A percentile compares a stretch with the other conserved stretches of the same genome.
These are phyloP conservation scores for Phlebopus sp. DNA, from an alignment of 1,284 basidiomycete species.

Conservation along the genomic window DNA sequence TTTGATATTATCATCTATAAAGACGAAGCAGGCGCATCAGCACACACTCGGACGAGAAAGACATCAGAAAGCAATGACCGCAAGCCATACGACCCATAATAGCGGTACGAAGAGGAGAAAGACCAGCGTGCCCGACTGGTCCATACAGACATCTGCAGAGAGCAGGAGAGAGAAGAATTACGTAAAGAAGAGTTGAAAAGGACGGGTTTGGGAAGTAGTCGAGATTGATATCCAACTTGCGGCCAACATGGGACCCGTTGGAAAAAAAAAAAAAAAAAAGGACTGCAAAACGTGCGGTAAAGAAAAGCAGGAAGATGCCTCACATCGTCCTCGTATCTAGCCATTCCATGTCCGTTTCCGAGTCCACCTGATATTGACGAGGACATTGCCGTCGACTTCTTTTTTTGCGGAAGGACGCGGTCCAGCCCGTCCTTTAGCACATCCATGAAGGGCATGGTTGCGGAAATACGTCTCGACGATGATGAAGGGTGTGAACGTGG, in stretches of 20 bases:
- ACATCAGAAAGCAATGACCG: slow-evolving; percentile 43
- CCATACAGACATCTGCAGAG: slow-evolving; percentile 37
- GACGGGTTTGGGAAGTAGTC: slow-evolving; percentile 16
- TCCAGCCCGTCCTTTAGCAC: slow-evolving; percentile 30
- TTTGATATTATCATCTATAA: slow-evolving; percentile 81
- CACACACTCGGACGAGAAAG: not conserved
- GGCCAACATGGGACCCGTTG: slow-evolving; percentile 5
- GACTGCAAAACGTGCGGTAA: slow-evolving; percentile 9
- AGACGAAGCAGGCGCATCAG: slow-evolving; percentile 22
- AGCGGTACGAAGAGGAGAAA: slow-evolving; percentile 62
- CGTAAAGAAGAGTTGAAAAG: slow-evolving; percentile 42
- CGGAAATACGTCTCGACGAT: not conserved
- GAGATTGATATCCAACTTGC: slow-evolving; percentile 19
- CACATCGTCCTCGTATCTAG: slow-evolving; percentile 69
- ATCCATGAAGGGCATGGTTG: slow-evolving; percentile 21
- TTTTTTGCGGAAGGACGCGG: slow-evolving; percentile 26
- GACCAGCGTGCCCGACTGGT: slow-evolving; percentile 47
- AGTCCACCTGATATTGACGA: slow-evolving; percentile 47
- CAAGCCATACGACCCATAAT: slow-evolving; percentile 63
- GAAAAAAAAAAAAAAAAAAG: slow-evolving; percentile 16
- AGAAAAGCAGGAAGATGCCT: slow-evolving; percentile 31
- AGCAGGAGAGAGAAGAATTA: slow-evolving; percentile 49
- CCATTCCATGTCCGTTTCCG: slow-evolving; percentile 55
- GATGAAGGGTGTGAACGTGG: not conserved
- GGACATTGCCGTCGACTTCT: slow-evolving; percentile 16